Conservation (phyloP, 352 stramenopile genomes). For the Peronospora destructor region DNA sequence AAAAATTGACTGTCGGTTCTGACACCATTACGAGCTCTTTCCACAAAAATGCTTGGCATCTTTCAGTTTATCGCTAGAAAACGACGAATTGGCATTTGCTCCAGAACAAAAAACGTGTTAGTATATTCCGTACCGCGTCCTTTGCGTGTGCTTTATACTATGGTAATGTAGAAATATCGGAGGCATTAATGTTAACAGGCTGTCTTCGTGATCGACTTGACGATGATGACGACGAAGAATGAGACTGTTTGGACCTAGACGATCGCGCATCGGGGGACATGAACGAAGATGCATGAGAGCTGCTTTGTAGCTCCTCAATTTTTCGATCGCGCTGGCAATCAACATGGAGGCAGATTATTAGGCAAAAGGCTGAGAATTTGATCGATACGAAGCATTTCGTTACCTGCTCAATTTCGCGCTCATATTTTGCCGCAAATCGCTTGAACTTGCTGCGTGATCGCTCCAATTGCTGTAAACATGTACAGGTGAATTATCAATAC, state of each 20-base stretch:
- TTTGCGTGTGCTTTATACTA: slow-evolving; percentile 9
- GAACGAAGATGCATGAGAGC: slow-evolving; percentile 41
- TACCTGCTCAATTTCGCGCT: slow-evolving; percentile 78
- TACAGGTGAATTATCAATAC: slow-evolving; percentile 1
- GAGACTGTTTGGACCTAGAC: slow-evolving; percentile 18
- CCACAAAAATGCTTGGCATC: too few species aligned
- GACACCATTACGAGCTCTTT: too few species aligned
- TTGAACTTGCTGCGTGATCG: slow-evolving; percentile 83
- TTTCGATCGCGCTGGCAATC: slow-evolving; percentile 33
- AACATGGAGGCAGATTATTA: slow-evolving; percentile 5
- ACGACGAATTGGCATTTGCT: background rate
- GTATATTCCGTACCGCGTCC: background rate
- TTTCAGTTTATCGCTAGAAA: too few species aligned
- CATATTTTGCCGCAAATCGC: slow-evolving; percentile 78
- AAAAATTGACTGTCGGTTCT: too few species aligned
- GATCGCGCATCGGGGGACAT: slow-evolving; percentile 31
- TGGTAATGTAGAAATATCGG: slow-evolving; percentile 4
- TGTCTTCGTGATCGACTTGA: slow-evolving; percentile 23
- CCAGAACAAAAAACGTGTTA: background rate
- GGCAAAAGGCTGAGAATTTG: background rate
- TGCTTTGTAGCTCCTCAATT: slow-evolving; percentile 42
- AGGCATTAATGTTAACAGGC: background rate
- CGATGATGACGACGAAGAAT: slow-evolving; percentile 32
- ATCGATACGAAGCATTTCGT: background rate
- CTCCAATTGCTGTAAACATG: slow-evolving; percentile 56